phyloP scores from a whole-genome alignment of 192 early-diverging fungal species.

The Oehlia diaphana region DNA sequence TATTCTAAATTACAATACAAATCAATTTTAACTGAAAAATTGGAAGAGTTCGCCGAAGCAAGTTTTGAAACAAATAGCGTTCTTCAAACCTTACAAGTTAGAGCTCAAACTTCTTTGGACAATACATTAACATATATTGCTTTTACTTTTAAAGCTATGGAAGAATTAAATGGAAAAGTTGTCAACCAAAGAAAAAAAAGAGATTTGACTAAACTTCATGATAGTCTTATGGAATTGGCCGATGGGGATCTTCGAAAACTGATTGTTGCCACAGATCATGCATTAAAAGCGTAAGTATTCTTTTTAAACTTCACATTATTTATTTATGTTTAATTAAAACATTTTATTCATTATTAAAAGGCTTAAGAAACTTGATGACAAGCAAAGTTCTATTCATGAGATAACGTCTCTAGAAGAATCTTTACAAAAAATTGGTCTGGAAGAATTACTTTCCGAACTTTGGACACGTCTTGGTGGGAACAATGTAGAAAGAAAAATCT shows the following conservation, averaged over 20 bases:
- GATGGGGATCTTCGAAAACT: neutral
- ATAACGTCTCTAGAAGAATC: neutral
- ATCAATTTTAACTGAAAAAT: neutral
- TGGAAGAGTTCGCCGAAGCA: neutral
- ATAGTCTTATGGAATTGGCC: neutral
- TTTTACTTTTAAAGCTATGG: neutral
- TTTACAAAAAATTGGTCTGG: neutral
- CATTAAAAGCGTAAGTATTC: neutral
- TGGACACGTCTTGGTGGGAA: neutral
- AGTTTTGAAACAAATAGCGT: neutral
- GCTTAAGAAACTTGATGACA: neutral
- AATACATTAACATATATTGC: neutral
- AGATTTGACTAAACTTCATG: neutral
- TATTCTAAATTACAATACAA: neutral
- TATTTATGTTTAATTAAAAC: neutral
- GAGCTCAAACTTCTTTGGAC: neutral
- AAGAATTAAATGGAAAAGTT: neutral
- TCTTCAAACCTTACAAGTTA: neutral
- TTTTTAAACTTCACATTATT: neutral
- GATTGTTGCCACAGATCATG: neutral
- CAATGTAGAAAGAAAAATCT: neutral
- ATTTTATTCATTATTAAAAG: neutral
- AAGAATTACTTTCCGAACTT: neutral
- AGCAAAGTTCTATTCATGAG: neutral
- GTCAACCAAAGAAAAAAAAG: neutral